Evolutionary conservation across 169 alveolate species (phyloP), one percentile per base, ranked within the genome.

Genomic region (Plasmodium gaboni): DNA sequence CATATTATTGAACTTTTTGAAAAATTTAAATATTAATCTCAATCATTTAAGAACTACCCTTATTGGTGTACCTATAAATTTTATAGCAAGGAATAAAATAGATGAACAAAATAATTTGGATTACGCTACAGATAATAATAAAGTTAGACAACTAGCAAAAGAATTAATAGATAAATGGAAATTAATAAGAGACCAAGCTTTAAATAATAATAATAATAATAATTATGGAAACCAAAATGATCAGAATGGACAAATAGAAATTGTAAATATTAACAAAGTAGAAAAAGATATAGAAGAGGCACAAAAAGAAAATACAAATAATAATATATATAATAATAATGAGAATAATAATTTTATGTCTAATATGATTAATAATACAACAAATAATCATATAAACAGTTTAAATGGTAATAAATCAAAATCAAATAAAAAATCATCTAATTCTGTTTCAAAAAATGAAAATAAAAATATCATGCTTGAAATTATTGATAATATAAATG

Each of bases 381-480:
- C 22, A n/a, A 53, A 73, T 7, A n/a, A 46, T 32, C 19, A 17
- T 50, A 74, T 13, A 63, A 63, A 63, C 5, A 22, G 2, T 60
- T 0, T 19, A n/a, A 57, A 38, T 26, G 28, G 4, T 4, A 53
- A 53, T 44, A 32, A 53, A 7, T n/a, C 68, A 83, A 69, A 26
- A 44, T 64, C 69, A 51, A 12, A 22, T 15, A 24, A 38, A 9
- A 68, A 9, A 61, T 24, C 71, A 32, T 0, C 46, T 6, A 55
- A n/a, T 55, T 55, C 64, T 1, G 2, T 22, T 55, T 17, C 17
- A 55, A 17, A 8, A 17, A 55, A 32, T 17, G 83, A 83, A 68
- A 42, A 60, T 46, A 83, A 83, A 59, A 83, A 83, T 42, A 83
- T 83, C 38, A 83, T 83, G 91, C 85, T 83, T 13, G 73, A 67